These are phyloP conservation scores for Trifolium fragiferum DNA, from an alignment of 306 rosid species.

Conservation along the genomic window DNA sequence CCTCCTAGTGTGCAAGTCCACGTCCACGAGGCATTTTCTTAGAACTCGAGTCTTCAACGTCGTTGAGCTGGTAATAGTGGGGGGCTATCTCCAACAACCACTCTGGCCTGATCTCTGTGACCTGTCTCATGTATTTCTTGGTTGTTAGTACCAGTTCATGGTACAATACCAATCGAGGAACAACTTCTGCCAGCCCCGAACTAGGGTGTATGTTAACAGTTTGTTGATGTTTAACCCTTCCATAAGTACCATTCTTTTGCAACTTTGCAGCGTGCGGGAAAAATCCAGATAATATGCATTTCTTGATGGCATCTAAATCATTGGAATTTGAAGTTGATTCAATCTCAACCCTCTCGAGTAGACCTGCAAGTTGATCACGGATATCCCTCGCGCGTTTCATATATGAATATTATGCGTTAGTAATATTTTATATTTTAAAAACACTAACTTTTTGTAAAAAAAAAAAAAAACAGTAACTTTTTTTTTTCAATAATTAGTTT, in stretches of 20 bases:
- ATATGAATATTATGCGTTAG: too few species aligned
- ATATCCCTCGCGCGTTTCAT: conserved; percentile 95
- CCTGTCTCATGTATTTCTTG: conserved; percentile 95
- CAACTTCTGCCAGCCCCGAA: conserved; percentile 81
- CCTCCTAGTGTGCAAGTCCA: conserved; percentile 4
- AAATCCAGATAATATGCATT: conserved; percentile 86
- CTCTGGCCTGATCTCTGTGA: conserved; percentile 84
- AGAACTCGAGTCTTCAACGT: conserved; percentile 64
- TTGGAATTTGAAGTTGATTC: conserved; percentile 61
- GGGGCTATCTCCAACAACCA: conserved; percentile 98
- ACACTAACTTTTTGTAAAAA: too few species aligned
- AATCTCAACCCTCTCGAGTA: conserved; percentile 88
- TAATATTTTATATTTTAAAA: too few species aligned
- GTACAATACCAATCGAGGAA: conserved; percentile 85
- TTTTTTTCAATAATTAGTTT: too few species aligned
- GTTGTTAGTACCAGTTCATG: conserved; percentile 90
- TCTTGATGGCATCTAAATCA: conserved; percentile 77
- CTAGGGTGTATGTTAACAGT: conserved; percentile 94
- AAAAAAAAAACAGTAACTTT: too few species aligned
- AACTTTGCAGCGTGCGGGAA: conserved; percentile 80
- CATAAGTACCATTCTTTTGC: conserved; percentile 84
- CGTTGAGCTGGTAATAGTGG: conserved; percentile 86
- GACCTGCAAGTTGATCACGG: conserved; percentile 93
- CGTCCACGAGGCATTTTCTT: conserved; percentile 17
- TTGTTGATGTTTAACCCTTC: conserved; percentile 74